Base-by-base conservation (phyloP, 768 basidiomycete genomes). In the Tephrocybe sp. region DNA sequence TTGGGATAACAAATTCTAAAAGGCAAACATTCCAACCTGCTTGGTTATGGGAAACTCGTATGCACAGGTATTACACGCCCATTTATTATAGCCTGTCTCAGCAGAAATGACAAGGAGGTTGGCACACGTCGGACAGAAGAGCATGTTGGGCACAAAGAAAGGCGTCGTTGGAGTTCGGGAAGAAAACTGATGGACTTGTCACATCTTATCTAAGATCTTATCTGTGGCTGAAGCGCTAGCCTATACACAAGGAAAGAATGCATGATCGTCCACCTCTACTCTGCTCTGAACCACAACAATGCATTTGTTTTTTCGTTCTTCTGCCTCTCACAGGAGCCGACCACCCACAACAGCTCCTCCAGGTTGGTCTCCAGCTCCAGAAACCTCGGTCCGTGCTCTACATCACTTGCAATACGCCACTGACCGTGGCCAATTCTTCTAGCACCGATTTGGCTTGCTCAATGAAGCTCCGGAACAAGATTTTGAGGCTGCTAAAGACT, bases 71-170 rank as follows among this genome's bases (percentile, higher is more conserved):
- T 90, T 89, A 64, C 94, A 98, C 0, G 86, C 86, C 88, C 92
- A 96, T 74, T 92, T 93, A 71, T 96, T 89, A 65, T 84, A 85
- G 1, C 88, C 86, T 0, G 85, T 84, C 52, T 89, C 87, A 5
- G 80, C 73, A 4, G 86, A 89, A 41, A 92, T 84, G 37, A 87
- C 77, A 13, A 95, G 80, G 36, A 92, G 75, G 67, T 98, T 98
- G 24, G 90, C 84, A 61, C 96, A 98, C 45, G 87, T 91, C 25
- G 96, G 96, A 64, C 96, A 98, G 75, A 96, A 96, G 28, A 95
- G 76, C 92, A 96, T 95, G 16, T 22, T 22, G 31, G 26, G 27
- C 25, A 11, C 9, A 21, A 27, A 16, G n/a, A 11, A 37, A 39
- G 22, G 7, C 7, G 36, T 37, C 30, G 32, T 19, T n/a, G 30